A percentile compares a stretch with the other conserved stretches of the same genome.
Evolutionary conservation across 257 asterid genomes (phyloP).

Genomic region (Mentha longifolia): DNA sequence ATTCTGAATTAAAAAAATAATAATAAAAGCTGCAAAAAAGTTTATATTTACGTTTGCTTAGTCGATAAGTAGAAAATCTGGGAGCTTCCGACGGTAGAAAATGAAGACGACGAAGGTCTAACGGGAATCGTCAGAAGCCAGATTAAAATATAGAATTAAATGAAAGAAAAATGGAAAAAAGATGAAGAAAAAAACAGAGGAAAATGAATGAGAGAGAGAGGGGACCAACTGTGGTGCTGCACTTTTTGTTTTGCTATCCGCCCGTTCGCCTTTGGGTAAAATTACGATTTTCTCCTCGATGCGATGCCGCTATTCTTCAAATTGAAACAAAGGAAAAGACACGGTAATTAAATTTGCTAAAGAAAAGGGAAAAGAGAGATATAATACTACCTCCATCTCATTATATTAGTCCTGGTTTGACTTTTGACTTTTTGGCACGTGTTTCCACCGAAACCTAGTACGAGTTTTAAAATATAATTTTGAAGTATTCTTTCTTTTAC

Average conservation of each 20-base stretch:
- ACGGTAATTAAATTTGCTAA: not conserved
- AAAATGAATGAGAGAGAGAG: not conserved
- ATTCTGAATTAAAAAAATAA: not conserved
- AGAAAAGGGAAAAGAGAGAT: no score
- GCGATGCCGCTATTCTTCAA: no score
- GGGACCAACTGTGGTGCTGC: constrained; percentile 14
- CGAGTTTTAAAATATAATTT: no score
- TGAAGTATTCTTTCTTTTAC: no score
- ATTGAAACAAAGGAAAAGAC: no score
- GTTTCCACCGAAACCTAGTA: no score
- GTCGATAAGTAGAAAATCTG: constrained; percentile 32
- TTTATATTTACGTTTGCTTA: constrained; percentile 25
- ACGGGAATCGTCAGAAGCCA: constrained; percentile 31
- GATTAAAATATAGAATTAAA: not conserved
- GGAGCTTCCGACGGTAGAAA: constrained; percentile 37
- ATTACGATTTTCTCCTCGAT: constrained; percentile 14
- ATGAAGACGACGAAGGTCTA: constrained; percentile 37
- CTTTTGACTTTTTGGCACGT: no score
- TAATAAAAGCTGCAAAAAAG: not conserved
- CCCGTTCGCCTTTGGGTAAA: constrained; percentile 9
- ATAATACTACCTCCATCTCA: no score
- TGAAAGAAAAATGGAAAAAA: not conserved
- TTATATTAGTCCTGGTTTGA: no score
- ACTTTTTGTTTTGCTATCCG: constrained; percentile 24
- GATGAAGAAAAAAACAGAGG: not conserved